Percentiles rank a stretch among this genome's conserved stretches.
Evolutionary conservation across 192 early-diverging fungal species (phyloP).

Genomic region (Coemansia sp.): DNA sequence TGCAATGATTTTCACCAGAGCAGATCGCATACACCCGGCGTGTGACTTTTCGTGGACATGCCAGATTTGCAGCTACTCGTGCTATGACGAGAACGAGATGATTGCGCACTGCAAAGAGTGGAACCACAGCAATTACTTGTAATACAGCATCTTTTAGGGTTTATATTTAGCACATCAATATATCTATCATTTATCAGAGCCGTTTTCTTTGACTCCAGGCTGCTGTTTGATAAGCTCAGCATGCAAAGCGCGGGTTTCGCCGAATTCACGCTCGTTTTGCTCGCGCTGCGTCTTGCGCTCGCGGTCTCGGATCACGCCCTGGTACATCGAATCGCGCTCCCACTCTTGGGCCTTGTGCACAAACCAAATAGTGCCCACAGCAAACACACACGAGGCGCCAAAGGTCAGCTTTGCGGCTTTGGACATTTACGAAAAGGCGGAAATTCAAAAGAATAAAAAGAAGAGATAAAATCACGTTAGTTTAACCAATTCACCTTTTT

Average conservation of each 20-base stretch:
- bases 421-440: conserved; percentile 29
- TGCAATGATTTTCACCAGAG: background rate
- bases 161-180: background rate
- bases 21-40: background rate
- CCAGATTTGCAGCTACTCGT: background rate
- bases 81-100: background rate
- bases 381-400: conserved; percentile 43
- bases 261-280: conserved; percentile 45
- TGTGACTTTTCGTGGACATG: conserved; percentile 5
- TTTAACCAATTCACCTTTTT: background rate
- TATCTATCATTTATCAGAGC: background rate
- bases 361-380: conserved; percentile 49
- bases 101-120: conserved; percentile 3
- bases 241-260: conserved; percentile 48
- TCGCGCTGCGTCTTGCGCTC: conserved; percentile 50
- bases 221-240: conserved; percentile 41
- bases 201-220: conserved; percentile 19
- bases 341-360: conserved; percentile 42
- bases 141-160: background rate
- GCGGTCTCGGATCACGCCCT: conserved; percentile 50
- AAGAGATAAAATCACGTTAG: background rate
- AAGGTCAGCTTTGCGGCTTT: conserved; percentile 49
- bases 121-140: background rate
- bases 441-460: conserved; percentile 6
- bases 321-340: conserved; percentile 50